phyloP scores from a whole-genome alignment of 495 filamentous ascomycete genomes.

The Pyrenula aspistea region DNA sequence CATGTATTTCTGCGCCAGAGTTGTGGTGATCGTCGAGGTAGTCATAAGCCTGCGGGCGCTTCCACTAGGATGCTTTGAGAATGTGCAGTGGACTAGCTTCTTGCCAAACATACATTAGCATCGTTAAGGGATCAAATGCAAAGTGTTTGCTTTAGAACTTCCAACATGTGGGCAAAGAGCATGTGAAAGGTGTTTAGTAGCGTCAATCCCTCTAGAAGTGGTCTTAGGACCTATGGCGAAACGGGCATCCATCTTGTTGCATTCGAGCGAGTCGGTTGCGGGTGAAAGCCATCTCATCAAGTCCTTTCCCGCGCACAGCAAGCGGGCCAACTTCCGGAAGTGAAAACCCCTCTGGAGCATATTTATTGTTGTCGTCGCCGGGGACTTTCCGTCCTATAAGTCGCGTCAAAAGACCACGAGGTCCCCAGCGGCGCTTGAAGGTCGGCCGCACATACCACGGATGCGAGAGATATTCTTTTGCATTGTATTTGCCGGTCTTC shows the following conservation, averaged over 20 bases:
- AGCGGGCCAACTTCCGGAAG: not conserved
- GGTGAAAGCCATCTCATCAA: not conserved
- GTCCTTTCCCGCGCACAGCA: not conserved
- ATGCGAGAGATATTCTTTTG: conserved; percentile 3
- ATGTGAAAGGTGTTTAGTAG: too few species aligned
- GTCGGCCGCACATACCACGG: conserved; percentile 10
- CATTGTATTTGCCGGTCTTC: conserved; percentile 1
- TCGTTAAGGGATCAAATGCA: not conserved
- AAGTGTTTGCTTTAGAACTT: not conserved
- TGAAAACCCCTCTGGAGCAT: not conserved
- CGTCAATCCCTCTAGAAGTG: too few species aligned
- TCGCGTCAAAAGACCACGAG: conserved; percentile 1
- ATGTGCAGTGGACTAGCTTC: conserved; percentile 15
- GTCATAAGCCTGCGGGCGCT: conserved; percentile 12
- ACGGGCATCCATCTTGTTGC: not conserved
- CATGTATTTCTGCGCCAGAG: conserved; percentile 7
- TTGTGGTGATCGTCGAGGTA: conserved; percentile 6
- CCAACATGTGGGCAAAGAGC: too few species aligned
- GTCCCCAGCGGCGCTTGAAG: conserved; percentile 4
- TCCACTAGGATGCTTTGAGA: conserved; percentile 11
- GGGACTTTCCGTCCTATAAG: not conserved
- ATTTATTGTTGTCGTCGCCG: not conserved
- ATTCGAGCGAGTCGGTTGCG: not conserved
- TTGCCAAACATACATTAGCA: conserved; percentile 14
- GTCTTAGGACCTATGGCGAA: not conserved